These are phyloP conservation scores for Hymenoscyphus repandus DNA, from an alignment of 2,329 filamentous ascomycete species.

Conservation along the genomic window DNA sequence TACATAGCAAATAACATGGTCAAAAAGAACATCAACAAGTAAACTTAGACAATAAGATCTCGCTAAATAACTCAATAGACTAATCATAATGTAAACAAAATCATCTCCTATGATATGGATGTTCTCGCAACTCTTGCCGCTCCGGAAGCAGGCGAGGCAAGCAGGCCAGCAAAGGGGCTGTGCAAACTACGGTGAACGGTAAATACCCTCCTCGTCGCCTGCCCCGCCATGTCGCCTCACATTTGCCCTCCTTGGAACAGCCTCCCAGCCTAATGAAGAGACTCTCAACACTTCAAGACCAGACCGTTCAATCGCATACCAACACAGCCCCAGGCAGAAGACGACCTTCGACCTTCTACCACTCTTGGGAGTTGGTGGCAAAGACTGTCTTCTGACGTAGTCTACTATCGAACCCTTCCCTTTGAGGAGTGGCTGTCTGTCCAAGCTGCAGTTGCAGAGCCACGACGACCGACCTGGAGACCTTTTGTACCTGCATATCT, in stretches of 20 bases:
- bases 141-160: too few species aligned
- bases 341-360: neutral
- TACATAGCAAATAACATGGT: too few species aligned
- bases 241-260: neutral
- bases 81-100: too few species aligned
- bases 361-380: neutral
- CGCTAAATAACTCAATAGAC: too few species aligned
- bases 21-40: too few species aligned
- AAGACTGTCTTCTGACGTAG: neutral
- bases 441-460: neutral
- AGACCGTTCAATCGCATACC: neutral
- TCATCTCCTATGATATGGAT: too few species aligned
- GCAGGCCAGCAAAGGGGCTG: too few species aligned
- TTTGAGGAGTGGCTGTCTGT: neutral
- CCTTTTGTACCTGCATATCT: constrained; percentile 3
- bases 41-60: too few species aligned
- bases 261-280: too few species aligned
- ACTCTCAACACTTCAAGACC: neutral
- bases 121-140: too few species aligned
- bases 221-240: neutral
- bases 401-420: neutral
- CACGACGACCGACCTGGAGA: constrained; percentile 2
- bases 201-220: neutral
- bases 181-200: neutral
- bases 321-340: constrained; percentile 1